Percentiles rank a stretch among this genome's conserved stretches.
These are phyloP conservation scores for Pycnococcus provasolii DNA, from an alignment of 139 green algal species.

Conservation along the genomic window DNA sequence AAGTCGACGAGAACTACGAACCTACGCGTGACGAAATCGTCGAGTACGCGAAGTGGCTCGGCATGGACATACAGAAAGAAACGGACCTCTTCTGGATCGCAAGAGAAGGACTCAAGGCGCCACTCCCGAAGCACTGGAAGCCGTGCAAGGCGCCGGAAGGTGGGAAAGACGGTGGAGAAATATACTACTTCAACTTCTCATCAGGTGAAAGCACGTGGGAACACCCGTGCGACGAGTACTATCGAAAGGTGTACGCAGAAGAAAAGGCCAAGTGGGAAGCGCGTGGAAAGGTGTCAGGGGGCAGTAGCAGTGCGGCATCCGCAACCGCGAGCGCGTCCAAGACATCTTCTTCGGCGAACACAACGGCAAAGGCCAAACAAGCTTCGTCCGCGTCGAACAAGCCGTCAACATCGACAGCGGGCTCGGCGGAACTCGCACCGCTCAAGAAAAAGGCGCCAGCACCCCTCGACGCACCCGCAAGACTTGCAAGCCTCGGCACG, in stretches of 20 bases:
- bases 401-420: too few species aligned
- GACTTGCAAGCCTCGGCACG: too few species aligned
- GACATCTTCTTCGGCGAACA: too few species aligned
- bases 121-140: slow-evolving; percentile 65
- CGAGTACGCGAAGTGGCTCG: slow-evolving; percentile 70
- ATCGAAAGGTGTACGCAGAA: slow-evolving; percentile 45
- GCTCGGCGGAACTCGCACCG: too few species aligned
- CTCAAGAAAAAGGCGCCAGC: too few species aligned
- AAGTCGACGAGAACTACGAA: slow-evolving; percentile 66
- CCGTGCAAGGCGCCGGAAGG: slow-evolving; percentile 51
- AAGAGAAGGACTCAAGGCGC: slow-evolving; percentile 55
- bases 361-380: too few species aligned
- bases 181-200: slow-evolving; percentile 78
- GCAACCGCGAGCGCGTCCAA: too few species aligned
- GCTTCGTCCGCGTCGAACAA: too few species aligned
- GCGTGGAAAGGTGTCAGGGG: background rate
- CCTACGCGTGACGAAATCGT: slow-evolving; percentile 55
- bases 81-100: slow-evolving; percentile 67
- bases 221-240: slow-evolving; percentile 66
- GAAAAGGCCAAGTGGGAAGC: slow-evolving; percentile 37
- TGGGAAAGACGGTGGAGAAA: slow-evolving; percentile 28
- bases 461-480: too few species aligned
- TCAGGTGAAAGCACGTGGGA: slow-evolving; percentile 67
- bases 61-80: slow-evolving; percentile 59
- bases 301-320: too few species aligned